These are phyloP conservation scores for Fusarium sacchari DNA, from an alignment of 2,329 filamentous ascomycete species.

Conservation along the genomic window DNA sequence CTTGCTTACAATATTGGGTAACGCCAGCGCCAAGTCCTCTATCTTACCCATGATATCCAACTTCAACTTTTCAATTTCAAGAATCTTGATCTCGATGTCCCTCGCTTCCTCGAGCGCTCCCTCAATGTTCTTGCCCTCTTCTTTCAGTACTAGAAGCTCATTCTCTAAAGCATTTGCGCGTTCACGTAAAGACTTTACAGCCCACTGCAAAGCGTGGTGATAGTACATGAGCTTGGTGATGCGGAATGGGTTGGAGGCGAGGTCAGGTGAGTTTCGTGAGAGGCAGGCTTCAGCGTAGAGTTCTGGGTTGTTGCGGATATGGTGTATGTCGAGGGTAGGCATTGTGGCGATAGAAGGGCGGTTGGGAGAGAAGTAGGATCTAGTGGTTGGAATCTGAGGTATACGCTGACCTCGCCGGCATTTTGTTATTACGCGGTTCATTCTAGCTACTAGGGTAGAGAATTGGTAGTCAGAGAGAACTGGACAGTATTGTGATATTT, in stretches of 20 bases:
- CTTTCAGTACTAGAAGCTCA: background rate
- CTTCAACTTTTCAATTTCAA: background rate
- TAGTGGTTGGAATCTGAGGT: fast-evolving
- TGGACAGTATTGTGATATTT: background rate
- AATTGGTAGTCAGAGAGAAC: background rate
- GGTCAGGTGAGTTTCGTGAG: background rate
- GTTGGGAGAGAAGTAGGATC: background rate
- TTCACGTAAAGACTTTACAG: background rate
- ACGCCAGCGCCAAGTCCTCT: background rate
- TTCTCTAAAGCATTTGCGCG: background rate
- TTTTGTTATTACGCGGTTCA: background rate
- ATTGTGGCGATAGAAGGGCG: background rate
- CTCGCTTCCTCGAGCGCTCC: background rate
- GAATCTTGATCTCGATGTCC: background rate
- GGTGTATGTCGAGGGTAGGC: background rate
- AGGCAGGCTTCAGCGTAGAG: background rate
- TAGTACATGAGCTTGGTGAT: background rate
- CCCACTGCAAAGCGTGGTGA: background rate
- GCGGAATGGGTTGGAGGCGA: background rate
- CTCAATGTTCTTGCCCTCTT: background rate
- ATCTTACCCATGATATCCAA: background rate
- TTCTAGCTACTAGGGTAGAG: background rate
- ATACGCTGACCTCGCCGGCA: background rate
- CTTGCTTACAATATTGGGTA: background rate
- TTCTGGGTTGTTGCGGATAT: background rate